These are phyloP conservation scores for Pythium diclinum DNA, from an alignment of 352 stramenopile genomes.

Conservation along the genomic window DNA sequence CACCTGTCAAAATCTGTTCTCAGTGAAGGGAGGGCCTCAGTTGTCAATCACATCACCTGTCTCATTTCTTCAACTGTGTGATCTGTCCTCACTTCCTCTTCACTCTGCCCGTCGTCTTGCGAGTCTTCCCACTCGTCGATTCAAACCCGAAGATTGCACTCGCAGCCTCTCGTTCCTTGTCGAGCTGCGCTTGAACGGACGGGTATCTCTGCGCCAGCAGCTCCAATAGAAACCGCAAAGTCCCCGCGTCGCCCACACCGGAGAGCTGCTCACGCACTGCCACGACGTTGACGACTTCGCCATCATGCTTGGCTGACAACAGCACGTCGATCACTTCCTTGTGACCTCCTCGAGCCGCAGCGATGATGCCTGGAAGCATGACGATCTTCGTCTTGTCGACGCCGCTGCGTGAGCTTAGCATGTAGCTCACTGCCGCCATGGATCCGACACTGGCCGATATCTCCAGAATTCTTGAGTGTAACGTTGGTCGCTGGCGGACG, in stretches of 20 bases:
- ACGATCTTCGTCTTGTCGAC: neutral
- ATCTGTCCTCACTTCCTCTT: no score
- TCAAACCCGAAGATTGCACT: neutral
- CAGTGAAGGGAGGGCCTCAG: no score
- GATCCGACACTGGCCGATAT: neutral
- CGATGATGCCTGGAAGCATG: neutral
- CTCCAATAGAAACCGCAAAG: neutral
- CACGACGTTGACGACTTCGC: neutral
- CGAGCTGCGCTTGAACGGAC: neutral
- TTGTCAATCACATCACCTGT: no score
- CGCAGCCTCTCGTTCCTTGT: neutral
- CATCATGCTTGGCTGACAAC: neutral
- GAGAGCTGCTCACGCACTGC: neutral
- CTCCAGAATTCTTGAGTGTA: neutral
- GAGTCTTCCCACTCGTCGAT: no score
- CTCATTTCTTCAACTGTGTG: no score
- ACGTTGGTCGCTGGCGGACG: neutral
- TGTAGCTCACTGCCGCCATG: neutral
- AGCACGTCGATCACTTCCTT: neutral
- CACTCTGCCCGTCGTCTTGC: no score
- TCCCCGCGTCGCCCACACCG: neutral
- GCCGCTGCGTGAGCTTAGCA: neutral
- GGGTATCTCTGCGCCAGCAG: neutral
- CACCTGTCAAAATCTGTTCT: no score
- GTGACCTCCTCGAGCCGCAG: no score